Conservation (phyloP, 2,329 filamentous ascomycete species). For the Grosmannia clavigera region DNA sequence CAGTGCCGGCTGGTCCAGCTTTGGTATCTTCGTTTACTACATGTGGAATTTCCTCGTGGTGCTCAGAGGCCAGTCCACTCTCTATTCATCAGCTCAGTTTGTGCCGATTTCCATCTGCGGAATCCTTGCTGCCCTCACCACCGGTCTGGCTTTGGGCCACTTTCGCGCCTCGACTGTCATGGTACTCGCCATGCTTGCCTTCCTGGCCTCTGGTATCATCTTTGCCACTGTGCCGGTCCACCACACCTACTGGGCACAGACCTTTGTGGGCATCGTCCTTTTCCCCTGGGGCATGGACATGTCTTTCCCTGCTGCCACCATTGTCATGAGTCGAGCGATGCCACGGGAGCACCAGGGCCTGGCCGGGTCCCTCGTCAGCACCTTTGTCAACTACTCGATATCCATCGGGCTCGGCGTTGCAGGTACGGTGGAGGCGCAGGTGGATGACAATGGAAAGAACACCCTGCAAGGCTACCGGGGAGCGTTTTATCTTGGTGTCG, state of each 20-base stretch:
- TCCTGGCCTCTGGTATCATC: constrained; percentile 19
- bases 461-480: too few relatives aligned
- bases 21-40: too few relatives aligned
- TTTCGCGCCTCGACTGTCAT: too few relatives aligned
- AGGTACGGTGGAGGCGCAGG: constrained; percentile 21
- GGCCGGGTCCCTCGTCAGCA: constrained; percentile 34
- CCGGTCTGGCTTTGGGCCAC: too few relatives aligned
- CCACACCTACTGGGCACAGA: constrained; percentile 29
- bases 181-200: too few relatives aligned
- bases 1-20: too few relatives aligned
- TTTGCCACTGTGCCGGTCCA: constrained; percentile 31
- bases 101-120: too few relatives aligned
- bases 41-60: too few relatives aligned
- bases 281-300: constrained; percentile 27
- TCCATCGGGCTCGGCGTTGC: constrained; percentile 21
- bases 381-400: constrained; percentile 20
- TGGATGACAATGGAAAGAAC: background rate
- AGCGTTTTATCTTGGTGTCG: too few relatives aligned
- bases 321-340: constrained; percentile 38
- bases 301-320: constrained; percentile 35
- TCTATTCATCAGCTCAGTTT: constrained; percentile 26
- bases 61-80: constrained; percentile 10
- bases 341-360: constrained; percentile 34
- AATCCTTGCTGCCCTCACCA: too few relatives aligned
- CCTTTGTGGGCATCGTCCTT: constrained; percentile 23